Evolutionary conservation across 2,329 filamentous ascomycete genomes (phyloP), one percentile per base, ranked within the genome.

Genomic region (Verticillium nubilum): DNA sequence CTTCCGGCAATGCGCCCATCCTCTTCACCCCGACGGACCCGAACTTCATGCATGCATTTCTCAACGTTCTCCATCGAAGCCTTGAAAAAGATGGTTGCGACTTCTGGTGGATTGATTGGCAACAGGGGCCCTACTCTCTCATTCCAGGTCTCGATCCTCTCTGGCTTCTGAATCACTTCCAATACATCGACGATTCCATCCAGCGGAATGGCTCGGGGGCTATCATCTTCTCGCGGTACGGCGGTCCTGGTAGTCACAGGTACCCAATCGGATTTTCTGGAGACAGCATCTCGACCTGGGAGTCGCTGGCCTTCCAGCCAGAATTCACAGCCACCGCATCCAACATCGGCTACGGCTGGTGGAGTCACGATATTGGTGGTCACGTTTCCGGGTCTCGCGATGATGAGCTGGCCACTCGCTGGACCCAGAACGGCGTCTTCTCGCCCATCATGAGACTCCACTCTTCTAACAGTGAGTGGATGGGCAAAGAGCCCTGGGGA

Each of bases 101-200:
- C 66, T 86, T 88, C 59, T 87, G 84, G 83, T 88, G 86, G 86
- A 77, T 87, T 27, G 86, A 88, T 67, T 88, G 85, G 85, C 86
- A 88, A 68, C 86, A 88, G 67, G 86, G 86, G 1, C 72, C 74
- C 2, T 73, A 77, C 59, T 84, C 83, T 1, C 76, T 76, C 33
- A 76, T 86, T 4, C 42, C 42, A 25, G 84, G 84, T 1, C 73
- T 88, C 2, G 86, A 88, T 67, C 86, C 86, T 0, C 72, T 88
- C 0, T 88, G 86, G 85, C 71, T 87, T 27, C 75, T 88, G 26
- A 88, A 88, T 65, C 86, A 88, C 67, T 87, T 82, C 65, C 84
- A 87, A 59, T 88, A 82, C 67, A 71, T 86, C 2, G 83, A 86
- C 63, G 80, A 76, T 61, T 69, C 69, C 5, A 50, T 50, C 5